Evolutionary conservation across 345 rosid species (phyloP).

Genomic region (Populus alba): DNA sequence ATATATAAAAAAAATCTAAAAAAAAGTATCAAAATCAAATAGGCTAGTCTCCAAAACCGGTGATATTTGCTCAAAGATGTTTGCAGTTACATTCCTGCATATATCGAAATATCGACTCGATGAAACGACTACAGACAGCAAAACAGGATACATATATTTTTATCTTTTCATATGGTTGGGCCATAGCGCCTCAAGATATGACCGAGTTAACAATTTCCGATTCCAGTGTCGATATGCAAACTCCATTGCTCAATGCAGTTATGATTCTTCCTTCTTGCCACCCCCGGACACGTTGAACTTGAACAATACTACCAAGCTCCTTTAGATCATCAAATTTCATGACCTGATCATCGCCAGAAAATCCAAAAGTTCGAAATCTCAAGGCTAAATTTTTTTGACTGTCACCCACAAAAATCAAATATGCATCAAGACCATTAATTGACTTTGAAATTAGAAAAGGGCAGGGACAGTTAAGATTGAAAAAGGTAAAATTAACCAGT

Average conservation of each 20-base stretch:
- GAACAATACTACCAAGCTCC: constrained; percentile 85
- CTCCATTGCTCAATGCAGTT: not conserved
- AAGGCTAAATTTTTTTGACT: not conserved
- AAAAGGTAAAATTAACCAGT: no score
- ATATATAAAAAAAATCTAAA: no score
- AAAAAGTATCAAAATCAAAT: no score
- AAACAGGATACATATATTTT: not conserved
- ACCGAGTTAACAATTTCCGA: not conserved
- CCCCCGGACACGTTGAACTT: constrained; percentile 97
- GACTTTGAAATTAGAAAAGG: not conserved
- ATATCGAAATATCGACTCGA: not conserved
- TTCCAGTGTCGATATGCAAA: not conserved
- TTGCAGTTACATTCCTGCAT: not conserved
- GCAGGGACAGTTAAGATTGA: not conserved
- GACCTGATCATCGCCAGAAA: constrained; percentile 46
- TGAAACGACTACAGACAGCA: not conserved
- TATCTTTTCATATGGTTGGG: not conserved
- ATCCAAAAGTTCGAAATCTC: not conserved
- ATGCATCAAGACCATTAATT: not conserved
- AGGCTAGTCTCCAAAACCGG: no score
- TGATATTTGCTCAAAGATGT: not conserved
- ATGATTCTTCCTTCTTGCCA: constrained; percentile 75
- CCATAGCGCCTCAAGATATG: not conserved
- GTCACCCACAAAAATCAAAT: not conserved
- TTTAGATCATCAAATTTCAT: constrained; percentile 97